Conservation (phyloP, 2,329 filamentous ascomycete genomes). For the Penicillium sp. region DNA sequence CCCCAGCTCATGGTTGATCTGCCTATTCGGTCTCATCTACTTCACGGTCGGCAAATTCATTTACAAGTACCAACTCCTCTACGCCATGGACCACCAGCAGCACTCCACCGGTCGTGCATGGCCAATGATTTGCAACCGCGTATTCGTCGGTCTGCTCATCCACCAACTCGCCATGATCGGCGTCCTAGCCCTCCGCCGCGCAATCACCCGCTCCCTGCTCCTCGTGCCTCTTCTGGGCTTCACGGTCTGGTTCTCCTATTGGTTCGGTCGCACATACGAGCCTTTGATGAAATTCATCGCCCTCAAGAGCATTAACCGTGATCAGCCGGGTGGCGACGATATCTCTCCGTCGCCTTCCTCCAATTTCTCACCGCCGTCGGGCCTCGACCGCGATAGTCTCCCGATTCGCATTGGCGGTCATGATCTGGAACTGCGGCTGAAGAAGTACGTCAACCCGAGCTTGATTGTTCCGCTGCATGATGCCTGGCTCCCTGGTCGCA, state of each 20-base stretch:
- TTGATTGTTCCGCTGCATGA: slow-evolving; percentile 46
- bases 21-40: slow-evolving; percentile 74
- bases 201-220: slow-evolving; percentile 71
- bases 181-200: slow-evolving; percentile 72
- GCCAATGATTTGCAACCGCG: slow-evolving; percentile 93
- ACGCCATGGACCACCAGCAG: slow-evolving; percentile 91
- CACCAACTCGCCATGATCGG: slow-evolving; percentile 92
- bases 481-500: slow-evolving; percentile 44
- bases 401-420: slow-evolving; percentile 43
- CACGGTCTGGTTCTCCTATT: slow-evolving; percentile 87
- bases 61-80: slow-evolving; percentile 81
- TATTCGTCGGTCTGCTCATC: slow-evolving; percentile 80
- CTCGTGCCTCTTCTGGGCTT: slow-evolving; percentile 74
- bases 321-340: slow-evolving; percentile 51
- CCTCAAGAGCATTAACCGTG: slow-evolving; percentile 74
- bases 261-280: slow-evolving; percentile 77
- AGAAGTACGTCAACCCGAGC: slow-evolving; percentile 51
- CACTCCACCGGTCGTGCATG: slow-evolving; percentile 78
- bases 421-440: slow-evolving; percentile 42
- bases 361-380: slow-evolving; percentile 42
- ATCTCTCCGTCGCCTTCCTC: slow-evolving; percentile 39
- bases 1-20: slow-evolving; percentile 74
- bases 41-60: slow-evolving; percentile 46
- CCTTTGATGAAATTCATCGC: slow-evolving; percentile 93
- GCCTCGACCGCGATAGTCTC: slow-evolving; percentile 46